These are phyloP conservation scores for Trichoderma harzianum DNA, from an alignment of 2,329 filamentous ascomycete genomes.

Conservation along the genomic window DNA sequence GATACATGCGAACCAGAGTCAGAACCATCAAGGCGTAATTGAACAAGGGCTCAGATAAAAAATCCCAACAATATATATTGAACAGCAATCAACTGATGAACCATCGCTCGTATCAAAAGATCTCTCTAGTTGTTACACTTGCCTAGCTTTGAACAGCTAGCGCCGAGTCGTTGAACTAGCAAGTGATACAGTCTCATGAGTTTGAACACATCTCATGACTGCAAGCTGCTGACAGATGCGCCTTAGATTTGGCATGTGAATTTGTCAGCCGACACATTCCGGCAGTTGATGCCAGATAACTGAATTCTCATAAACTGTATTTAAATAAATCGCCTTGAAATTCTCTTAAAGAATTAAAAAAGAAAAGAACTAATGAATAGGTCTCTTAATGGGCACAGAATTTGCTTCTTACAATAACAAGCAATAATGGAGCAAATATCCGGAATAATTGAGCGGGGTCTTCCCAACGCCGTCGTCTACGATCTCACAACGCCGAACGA, in stretches of 20 bases:
- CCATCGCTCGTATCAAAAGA: background rate
- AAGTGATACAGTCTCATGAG: background rate
- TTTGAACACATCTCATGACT: conserved; percentile 3
- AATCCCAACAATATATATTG: too few relatives aligned
- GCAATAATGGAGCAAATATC: background rate
- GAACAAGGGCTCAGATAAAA: too few relatives aligned
- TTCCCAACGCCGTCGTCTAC: conserved; percentile 25
- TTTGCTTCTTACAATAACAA: background rate
- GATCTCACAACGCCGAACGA: conserved; percentile 36
- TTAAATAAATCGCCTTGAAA: background rate
- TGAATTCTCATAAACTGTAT: background rate
- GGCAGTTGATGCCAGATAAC: background rate
- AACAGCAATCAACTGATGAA: background rate
- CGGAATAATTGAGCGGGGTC: conserved; percentile 19
- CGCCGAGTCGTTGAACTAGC: background rate
- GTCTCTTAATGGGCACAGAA: background rate
- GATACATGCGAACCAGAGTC: background rate
- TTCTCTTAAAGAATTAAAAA: background rate
- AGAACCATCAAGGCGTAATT: background rate
- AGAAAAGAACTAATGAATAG: too few relatives aligned
- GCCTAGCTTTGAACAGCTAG: conserved; percentile 2
- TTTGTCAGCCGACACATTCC: conserved; percentile 10
- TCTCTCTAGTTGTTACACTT: background rate
- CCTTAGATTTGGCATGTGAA: background rate
- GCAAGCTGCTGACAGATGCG: background rate